These are phyloP conservation scores for Croton setiger DNA, from an alignment of 441 rosid species.

Conservation along the genomic window DNA sequence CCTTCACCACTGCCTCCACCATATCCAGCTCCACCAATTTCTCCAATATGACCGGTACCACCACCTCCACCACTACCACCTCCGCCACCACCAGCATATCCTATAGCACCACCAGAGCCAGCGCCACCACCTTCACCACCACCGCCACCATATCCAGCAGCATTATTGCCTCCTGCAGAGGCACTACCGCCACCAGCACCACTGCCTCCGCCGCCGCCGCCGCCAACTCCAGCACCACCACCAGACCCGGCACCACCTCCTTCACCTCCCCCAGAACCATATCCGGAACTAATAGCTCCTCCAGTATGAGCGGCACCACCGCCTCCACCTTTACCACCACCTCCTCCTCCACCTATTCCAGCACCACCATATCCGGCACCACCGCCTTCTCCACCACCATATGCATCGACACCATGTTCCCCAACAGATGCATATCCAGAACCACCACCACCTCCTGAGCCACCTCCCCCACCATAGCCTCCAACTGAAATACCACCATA, in stretches of 20 bases:
- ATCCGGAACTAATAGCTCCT: too few species aligned
- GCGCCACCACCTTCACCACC: neutral
- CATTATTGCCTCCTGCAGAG: neutral
- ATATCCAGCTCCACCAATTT: neutral
- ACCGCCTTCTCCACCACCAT: conserved; percentile 14
- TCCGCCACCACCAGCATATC: neutral
- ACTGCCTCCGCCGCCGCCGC: too few species aligned
- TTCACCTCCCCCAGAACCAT: neutral
- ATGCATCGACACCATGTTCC: neutral
- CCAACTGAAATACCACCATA: neutral
- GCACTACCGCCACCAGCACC: neutral
- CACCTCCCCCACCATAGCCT: conserved; percentile 9
- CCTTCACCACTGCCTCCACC: conserved; percentile 16
- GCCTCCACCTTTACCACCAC: too few species aligned
- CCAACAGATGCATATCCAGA: conserved; percentile 1
- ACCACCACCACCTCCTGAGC: conserved; percentile 16
- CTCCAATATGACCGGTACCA: neutral
- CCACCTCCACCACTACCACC: neutral
- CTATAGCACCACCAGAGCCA: neutral
- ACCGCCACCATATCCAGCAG: neutral
- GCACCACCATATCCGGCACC: conserved; percentile 14
- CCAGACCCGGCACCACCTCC: neutral
- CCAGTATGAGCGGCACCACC: too few species aligned
- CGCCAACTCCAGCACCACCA: conserved; percentile 1
- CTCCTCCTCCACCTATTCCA: conserved; percentile 13